Evolutionary conservation across 352 stramenopile species (phyloP).

Genomic region (Phytophthora rubi): DNA sequence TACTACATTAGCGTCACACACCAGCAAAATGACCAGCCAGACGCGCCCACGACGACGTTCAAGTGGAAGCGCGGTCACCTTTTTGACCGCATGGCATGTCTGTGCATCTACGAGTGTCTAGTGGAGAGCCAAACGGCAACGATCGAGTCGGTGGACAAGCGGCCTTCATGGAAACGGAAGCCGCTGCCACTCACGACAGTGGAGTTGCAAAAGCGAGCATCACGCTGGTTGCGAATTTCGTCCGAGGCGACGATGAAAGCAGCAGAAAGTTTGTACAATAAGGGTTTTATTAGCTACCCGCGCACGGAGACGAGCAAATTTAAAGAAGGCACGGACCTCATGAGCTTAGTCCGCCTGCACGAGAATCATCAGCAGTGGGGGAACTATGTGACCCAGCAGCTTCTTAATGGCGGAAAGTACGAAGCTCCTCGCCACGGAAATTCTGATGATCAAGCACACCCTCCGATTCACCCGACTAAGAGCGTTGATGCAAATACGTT

Average conservation of each 20-base stretch:
- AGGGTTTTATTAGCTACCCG: constrained; percentile 98
- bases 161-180: constrained; percentile 93
- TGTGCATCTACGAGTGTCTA: constrained; percentile 93
- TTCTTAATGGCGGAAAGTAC: constrained; percentile 72
- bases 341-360: constrained; percentile 77
- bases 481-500: constrained; percentile 78
- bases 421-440: constrained; percentile 89
- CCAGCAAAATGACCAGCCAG: constrained; percentile 49
- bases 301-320: constrained; percentile 99
- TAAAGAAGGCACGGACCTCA: constrained; percentile 93
- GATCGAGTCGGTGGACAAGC: constrained; percentile 76
- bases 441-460: constrained; percentile 97
- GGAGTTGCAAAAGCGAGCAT: constrained; percentile 98
- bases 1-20: constrained; percentile 95
- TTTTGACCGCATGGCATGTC: constrained; percentile 94
- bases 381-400: constrained; percentile 68
- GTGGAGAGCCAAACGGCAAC: constrained; percentile 66
- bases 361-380: constrained; percentile 78
- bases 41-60: constrained; percentile 88
- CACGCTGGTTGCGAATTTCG: constrained; percentile 95
- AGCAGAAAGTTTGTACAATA: constrained; percentile 97
- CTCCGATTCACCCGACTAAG: constrained; percentile 99
- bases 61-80: constrained; percentile 95
- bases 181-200: constrained; percentile 98
- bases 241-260: constrained; percentile 97